Evolutionary conservation across 2,329 filamentous ascomycete genomes (phyloP), one percentile per base, ranked within the genome.

Genomic region (Neocatenulostroma microsporum): DNA sequence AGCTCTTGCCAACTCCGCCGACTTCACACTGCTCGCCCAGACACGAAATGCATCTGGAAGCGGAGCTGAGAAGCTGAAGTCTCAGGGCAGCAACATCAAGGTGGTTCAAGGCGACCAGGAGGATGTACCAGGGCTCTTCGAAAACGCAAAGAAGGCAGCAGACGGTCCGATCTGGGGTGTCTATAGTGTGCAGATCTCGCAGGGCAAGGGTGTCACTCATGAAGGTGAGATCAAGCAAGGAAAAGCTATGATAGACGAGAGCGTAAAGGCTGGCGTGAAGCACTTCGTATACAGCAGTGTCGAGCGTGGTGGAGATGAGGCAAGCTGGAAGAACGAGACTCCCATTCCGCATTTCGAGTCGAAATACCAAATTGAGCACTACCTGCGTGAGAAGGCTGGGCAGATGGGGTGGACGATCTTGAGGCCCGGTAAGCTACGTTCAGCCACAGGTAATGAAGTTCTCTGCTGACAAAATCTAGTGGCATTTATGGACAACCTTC

Each of bases 231-330:
- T 73, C 45, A 48, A 50, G 3, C 78, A 82, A 55, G 78, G 77
- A 34, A 76, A 68, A 19, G 64, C 59, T 0, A 60, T 83, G 8
- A 63, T 83, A 39, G 74, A 82, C 44, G 72, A 68, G 29, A 64
- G 72, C 3, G 51, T 81, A 39, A 66, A 68, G 30, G 56, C 72
- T 21, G 65, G 66, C 10, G 74, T 82, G 29, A 65, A 68, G 42
- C 70, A 76, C 51, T 80, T 83, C 47, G 71, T 83, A 23, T 82
- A 80, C 59, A 72, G 67, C 34, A 74, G 69, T 36, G 74, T 80
- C 18, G 79, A 82, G 47, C 73, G 78, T 19, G 75, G 76, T 28
- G 78, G 78, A 30, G 54, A 56, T 27, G 68, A 73, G 25, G 64
- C 62, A 13, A 71, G 68, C 35, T 70, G 70, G 57, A 64, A 70